phyloP scores from a whole-genome alignment of 345 rosid species.

The Psidium friedrichsthalianum region DNA sequence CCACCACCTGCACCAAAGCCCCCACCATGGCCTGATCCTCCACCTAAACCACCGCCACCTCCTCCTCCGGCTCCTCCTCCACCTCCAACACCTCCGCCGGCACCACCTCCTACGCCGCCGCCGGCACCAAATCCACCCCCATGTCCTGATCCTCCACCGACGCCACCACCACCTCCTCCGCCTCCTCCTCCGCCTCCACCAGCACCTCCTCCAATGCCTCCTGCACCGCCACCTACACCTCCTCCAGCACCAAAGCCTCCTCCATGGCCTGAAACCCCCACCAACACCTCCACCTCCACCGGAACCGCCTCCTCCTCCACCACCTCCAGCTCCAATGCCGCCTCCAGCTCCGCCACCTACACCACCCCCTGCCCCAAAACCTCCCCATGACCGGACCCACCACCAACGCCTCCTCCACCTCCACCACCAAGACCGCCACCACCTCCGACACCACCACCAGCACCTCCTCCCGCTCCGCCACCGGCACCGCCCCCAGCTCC shows the following conservation, averaged over 20 bases:
- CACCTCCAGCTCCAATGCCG: conserved; percentile 26
- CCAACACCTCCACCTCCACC: conserved; percentile 25
- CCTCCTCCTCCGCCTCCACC: conserved; percentile 28
- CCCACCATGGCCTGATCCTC: conserved; percentile 11
- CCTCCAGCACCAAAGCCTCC: conserved; percentile 29
- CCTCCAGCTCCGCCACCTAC: conserved; percentile 34
- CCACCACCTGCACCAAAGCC: conserved; percentile 27
- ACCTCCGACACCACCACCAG: conserved; percentile 25
- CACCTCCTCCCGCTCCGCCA: conserved; percentile 29
- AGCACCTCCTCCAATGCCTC: conserved; percentile 27
- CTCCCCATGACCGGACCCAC: conserved; percentile 41
- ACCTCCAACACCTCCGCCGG: conserved; percentile 36
- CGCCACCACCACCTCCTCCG: conserved; percentile 23
- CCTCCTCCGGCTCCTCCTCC: conserved; percentile 36
- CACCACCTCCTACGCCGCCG: conserved; percentile 22
- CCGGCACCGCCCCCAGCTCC: conserved; percentile 25
- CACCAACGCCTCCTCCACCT: conserved; percentile 30
- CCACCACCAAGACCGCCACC: conserved; percentile 22
- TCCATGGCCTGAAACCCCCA: conserved; percentile 33
- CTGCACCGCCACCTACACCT: conserved; percentile 37
- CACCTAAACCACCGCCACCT: conserved; percentile 44
- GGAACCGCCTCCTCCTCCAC: conserved; percentile 24
- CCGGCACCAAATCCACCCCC: conserved; percentile 30
- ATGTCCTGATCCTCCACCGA: conserved; percentile 27
- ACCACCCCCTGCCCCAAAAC: conserved; percentile 25